Evolutionary conservation across 345 rosid species (phyloP).

Genomic region (Eutrema japonicum): DNA sequence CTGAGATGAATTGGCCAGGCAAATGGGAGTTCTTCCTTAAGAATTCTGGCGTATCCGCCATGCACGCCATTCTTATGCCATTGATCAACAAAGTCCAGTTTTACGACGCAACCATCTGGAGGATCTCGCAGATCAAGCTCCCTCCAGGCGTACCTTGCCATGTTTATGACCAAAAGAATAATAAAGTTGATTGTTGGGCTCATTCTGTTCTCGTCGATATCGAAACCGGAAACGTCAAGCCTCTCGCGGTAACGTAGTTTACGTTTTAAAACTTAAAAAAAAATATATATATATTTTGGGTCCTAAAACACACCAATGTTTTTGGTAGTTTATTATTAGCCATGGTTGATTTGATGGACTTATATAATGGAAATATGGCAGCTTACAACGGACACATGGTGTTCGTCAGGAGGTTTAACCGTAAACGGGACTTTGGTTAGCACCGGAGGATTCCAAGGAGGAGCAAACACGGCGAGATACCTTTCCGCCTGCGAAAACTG

Average conservation of each 20-base stretch:
- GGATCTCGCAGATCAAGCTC: conserved; percentile 50
- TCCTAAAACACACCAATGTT: not conserved
- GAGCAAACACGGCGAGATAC: conserved; percentile 68
- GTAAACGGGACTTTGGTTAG: conserved; percentile 69
- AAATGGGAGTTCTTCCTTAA: conserved; percentile 58
- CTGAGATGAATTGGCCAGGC: conserved; percentile 49
- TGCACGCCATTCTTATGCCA: conserved; percentile 78
- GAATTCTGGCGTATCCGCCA: conserved; percentile 80
- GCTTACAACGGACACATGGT: conserved; percentile 91
- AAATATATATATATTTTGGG: not conserved
- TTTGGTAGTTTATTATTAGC: not conserved
- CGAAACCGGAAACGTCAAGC: conserved; percentile 45
- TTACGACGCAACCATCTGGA: conserved; percentile 80
- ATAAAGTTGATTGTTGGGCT: conserved; percentile 59
- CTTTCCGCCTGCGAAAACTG: conserved; percentile 44
- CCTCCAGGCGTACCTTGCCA: conserved; percentile 54
- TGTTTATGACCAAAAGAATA: conserved; percentile 22
- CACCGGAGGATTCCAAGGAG: conserved; percentile 73
- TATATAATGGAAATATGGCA: conserved; percentile 31
- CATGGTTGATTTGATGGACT: conserved; percentile 14
- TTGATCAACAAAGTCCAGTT: conserved; percentile 56
- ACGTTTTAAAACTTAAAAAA: not conserved
- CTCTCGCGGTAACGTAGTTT: conserved; percentile 53
- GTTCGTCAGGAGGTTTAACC: conserved; percentile 87
- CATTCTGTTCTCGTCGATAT: conserved; percentile 67